Conservation (phyloP, 177 flowering plant genomes). For the Vitis hybrid region DNA sequence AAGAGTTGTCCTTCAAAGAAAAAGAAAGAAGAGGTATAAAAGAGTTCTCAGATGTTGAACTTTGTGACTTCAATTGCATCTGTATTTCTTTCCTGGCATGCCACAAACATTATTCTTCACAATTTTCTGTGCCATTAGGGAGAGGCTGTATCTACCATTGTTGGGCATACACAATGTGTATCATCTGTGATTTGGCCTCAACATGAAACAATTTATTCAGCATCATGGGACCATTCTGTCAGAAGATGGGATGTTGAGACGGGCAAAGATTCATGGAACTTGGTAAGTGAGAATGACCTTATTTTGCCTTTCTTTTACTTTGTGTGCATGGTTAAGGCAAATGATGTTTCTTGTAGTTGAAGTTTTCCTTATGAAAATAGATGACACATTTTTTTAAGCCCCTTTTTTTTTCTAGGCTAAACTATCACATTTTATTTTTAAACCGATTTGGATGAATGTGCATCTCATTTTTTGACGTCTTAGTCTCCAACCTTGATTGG, state of each 20-base stretch:
- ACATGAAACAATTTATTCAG: slow-evolving; percentile 65
- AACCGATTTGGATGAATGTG: no score
- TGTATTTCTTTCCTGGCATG: not conserved
- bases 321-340: no score
- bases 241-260: slow-evolving; percentile 92
- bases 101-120: not conserved
- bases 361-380: no score
- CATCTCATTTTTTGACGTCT: no score
- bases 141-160: slow-evolving; percentile 68
- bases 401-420: no score
- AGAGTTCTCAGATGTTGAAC: not conserved
- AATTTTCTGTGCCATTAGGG: slow-evolving; percentile 44
- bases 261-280: slow-evolving; percentile 61
- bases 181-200: slow-evolving; percentile 86
- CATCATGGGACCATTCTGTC: slow-evolving; percentile 96
- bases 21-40: no score
- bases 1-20: no score
- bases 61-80: not conserved
- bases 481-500: no score
- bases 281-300: slow-evolving; percentile 40
- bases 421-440: no score
- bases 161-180: slow-evolving; percentile 89
- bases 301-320: not conserved
- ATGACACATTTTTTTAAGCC: no score
- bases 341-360: no score